These are phyloP conservation scores for Teratosphaeria pseudoeucalypti DNA, from an alignment of 2,329 filamentous ascomycete genomes.

Conservation along the genomic window DNA sequence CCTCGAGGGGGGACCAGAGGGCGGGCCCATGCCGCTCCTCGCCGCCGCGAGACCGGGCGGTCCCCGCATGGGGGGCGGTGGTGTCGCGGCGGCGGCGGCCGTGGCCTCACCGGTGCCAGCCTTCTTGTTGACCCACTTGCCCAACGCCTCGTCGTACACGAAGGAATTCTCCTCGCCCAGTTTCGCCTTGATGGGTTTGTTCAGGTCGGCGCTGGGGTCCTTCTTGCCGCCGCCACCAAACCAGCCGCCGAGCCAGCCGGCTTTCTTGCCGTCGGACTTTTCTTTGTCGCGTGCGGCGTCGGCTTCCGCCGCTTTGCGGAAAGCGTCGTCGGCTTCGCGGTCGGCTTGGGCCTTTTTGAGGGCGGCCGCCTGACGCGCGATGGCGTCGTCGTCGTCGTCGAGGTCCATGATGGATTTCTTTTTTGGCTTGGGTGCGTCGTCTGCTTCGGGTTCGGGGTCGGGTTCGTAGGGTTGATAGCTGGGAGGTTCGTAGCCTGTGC, in stretches of 20 bases:
- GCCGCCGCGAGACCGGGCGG: slow-evolving; percentile 39
- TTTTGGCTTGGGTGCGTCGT: slow-evolving; percentile 36
- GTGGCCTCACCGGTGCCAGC: slow-evolving; percentile 49
- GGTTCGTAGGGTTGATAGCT: slow-evolving; percentile 39
- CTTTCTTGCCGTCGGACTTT: slow-evolving; percentile 34
- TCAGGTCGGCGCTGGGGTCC: slow-evolving; percentile 46
- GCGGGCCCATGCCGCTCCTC: slow-evolving; percentile 3
- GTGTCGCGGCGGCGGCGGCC: slow-evolving; percentile 47
- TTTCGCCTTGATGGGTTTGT: slow-evolving; percentile 75
- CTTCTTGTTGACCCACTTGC: slow-evolving; percentile 98
- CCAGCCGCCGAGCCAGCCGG: slow-evolving; percentile 76
- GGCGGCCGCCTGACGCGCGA: slow-evolving; percentile 35
- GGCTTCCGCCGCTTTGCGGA: slow-evolving; percentile 69
- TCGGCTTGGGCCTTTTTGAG: slow-evolving; percentile 43
- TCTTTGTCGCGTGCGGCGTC: slow-evolving; percentile 53
- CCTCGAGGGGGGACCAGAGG: slow-evolving; percentile 17
- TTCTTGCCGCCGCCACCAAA: slow-evolving; percentile 52
- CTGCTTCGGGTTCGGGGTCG: slow-evolving; percentile 41
- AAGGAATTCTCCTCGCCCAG: slow-evolving; percentile 89
- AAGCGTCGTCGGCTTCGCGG: slow-evolving; percentile 71
- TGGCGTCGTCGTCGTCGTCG: slow-evolving; percentile 71
- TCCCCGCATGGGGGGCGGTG: slow-evolving; percentile 61
- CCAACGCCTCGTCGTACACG: slow-evolving; percentile 88
- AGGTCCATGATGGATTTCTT: slow-evolving; percentile 65
- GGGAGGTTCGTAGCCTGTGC: slow-evolving; percentile 40